Evolutionary conservation across 352 stramenopile species (phyloP), one percentile per base, ranked within the genome.

Genomic region (Phytophthora vignae): DNA sequence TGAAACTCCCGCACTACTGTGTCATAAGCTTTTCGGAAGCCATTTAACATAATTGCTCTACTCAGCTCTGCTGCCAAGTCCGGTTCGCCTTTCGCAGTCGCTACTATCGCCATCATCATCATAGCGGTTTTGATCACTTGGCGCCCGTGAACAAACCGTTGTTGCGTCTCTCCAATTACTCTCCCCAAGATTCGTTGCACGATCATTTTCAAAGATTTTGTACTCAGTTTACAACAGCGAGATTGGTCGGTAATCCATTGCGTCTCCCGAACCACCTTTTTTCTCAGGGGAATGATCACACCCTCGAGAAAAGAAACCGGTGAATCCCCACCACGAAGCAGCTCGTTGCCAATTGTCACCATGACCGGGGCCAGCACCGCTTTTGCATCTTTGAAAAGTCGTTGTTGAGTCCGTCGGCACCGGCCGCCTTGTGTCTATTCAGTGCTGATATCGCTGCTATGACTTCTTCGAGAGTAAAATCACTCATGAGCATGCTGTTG

Each of bases 191-290:
- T 31, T 10, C 2, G 19, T 21, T 64, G 44, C 5, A 46, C 6
- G 1, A 64, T 14, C 2, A 64, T 10, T 22, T 55, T 64, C 19
- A 11, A 49, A 31, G 0, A 64, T 12, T n/a, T 55, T 64, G n/a
- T 64, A 64, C 1, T 15, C n/a, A 1, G 44, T 56, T 15, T 64
- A 42, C 1, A 64, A 11, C 7, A 64, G 27, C 2, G 58, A 40
- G 0, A 64, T 64, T 3, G 58, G 42, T 6, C 42, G 48, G n/a
- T 36, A 64, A 9, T 64, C 29, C 58, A 64, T 64, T 12, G 58
- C 44, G 29, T 60, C 31, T 6, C 1, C 17, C 4, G 54, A 60
- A 12, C 33, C 49, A 5, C n/a, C 21, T n/a, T 55, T 55, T 55
- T 55, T 14, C 49, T 21, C 5, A 55, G 15, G 10, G 29, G 54